phyloP scores from a whole-genome alignment of 208 protist genomes.

The Naegleria gruberi region DNA sequence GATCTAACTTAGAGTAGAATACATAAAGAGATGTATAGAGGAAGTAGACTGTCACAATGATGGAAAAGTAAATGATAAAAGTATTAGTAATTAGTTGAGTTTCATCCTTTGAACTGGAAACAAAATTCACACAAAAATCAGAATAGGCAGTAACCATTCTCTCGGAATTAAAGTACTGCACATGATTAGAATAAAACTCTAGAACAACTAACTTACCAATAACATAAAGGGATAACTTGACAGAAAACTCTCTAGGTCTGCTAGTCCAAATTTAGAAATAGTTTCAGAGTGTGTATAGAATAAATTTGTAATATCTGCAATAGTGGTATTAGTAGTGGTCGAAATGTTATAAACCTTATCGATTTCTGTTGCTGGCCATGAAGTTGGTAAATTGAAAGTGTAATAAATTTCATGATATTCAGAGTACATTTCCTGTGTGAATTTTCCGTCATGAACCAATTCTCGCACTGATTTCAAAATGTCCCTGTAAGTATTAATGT shows the following conservation, averaged over 20 bases:
- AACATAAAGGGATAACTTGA: neutral
- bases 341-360: neutral
- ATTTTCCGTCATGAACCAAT: neutral
- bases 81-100: neutral
- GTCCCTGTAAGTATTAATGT: too few relatives aligned
- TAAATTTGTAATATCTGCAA: neutral
- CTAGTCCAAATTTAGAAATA: neutral
- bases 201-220: too few relatives aligned
- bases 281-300: neutral
- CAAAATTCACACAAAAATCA: neutral
- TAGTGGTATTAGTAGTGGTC: neutral
- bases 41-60: neutral
- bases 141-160: neutral
- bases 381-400: neutral
- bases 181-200: too few relatives aligned
- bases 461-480: neutral
- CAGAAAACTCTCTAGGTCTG: neutral
- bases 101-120: neutral
- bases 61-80: neutral
- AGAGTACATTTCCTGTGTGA: neutral
- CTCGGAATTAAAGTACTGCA: neutral
- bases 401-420: neutral
- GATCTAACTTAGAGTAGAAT: neutral
- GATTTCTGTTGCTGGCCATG: neutral
- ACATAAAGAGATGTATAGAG: neutral